Base-by-base conservation (phyloP, 164 flowering plant genomes). In the Tinospora cordifolia region DNA sequence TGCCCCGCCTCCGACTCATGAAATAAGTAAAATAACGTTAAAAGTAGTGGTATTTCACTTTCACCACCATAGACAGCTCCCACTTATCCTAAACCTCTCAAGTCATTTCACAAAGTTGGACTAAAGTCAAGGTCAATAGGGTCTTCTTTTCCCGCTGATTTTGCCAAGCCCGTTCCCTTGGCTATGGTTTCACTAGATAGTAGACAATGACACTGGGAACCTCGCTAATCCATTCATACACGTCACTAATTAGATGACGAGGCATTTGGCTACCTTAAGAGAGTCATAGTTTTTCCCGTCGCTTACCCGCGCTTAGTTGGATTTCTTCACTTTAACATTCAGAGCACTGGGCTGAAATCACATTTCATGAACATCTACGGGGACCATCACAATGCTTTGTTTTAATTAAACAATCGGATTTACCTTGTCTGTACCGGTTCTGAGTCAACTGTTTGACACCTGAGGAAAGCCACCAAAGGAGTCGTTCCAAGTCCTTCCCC, bases 181-280 rank as follows among this genome's bases (percentile, higher is more conserved):
- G n/a, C n/a, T n/a, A n/a, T n/a, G n/a, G n/a, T n/a, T n/a, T n/a
- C n/a, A n/a, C n/a, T 40, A 9, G 44, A 40, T 40, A 40, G 44
- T 40, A 40, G 44, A 40, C 44, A 40, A 9, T 4, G 44, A 40
- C 6, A 30, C 3, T 63, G 17, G 10, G 66, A 63, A 63, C 30
- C 66, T 63, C 39, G 17, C 30, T 63, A 63, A 63, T 63, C 34
- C 38, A 63, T 25, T 63, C 66, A 63, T 63, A 40, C 66, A 30
- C 66, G 14, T 30, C n/a, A 63, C n/a, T 60, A 60, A 60, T 60
- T 60, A 60, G 63, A 60, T 60, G 24, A 19, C 49, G 68, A 34
- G 68, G 68, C 46, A 65, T 65, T 65, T 65, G 68, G 49, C 47
- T 65, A 65, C 68, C 68, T 65, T 65, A 65, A 65, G 47, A 65